Evolutionary conservation across 208 protist genomes (phyloP), one percentile per base, ranked within the genome.

Genomic region (Hexamita inflata): DNA sequence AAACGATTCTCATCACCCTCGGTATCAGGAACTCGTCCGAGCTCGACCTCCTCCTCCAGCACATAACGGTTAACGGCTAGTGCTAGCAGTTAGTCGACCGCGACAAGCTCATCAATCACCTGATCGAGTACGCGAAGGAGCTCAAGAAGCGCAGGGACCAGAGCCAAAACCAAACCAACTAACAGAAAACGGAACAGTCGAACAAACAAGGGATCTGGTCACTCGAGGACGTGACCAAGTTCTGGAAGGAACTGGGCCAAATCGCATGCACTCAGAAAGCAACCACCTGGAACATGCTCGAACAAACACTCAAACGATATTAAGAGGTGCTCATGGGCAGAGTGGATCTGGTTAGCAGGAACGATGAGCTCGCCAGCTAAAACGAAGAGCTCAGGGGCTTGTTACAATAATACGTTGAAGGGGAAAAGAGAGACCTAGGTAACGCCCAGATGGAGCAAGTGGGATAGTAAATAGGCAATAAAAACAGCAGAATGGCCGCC

Each of bases 321-420:
- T 32, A 49, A 40, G 64, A 70, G 35, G 38, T 70, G 4, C 35
- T 70, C 2, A 15, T 42, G n/a, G 64, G 19, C 15, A n/a, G 64
- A 38, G 38, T 38, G 38, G 40, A 49, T 38, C 15, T 70, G n/a
- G 64, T 70, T 15, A n/a, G 11, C 2, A n/a, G 38, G 26, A 70
- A 70, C 42, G 64, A 70, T 49, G 4, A 45, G 64, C 35, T 70
- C 2, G 64, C 64, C 7, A 34, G 19, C 38, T 38, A 70, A 45
- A 70, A 70, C n/a, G 64, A 70, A n/a, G 64, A 70, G 35, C n/a
- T 70, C 2, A n/a, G 64, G 15, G n/a, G 28, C 11, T 34, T 70
- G 11, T n/a, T 70, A 11, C 64, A 70, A 70, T 15, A 49, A 70
- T 70, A 70, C 40, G 38, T 70, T 4, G n/a, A n/a, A n/a, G n/a